A percentile compares a stretch with the other conserved stretches of the same genome.
Conservation (phyloP, 768 basidiomycete species). For the Hericium rajendrae region DNA sequence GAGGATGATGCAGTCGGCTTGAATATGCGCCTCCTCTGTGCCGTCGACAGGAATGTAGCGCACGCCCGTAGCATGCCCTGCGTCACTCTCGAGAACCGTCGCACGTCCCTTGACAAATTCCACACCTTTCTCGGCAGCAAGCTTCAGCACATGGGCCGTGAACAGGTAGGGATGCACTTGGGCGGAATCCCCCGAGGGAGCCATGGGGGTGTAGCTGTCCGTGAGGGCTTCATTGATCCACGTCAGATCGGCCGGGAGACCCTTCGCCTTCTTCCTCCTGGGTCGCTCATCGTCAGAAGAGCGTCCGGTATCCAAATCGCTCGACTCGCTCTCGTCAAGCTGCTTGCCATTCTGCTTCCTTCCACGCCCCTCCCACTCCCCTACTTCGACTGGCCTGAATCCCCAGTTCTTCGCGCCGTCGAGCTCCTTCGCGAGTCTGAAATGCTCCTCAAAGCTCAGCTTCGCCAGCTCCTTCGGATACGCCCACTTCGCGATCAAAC, state of each 20-base stretch:
- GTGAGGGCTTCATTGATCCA: conserved; percentile 42
- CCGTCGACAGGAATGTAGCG: conserved; percentile 23
- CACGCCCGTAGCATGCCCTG: conserved; percentile 39
- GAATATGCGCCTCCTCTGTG: conserved; percentile 24
- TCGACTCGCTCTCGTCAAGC: conserved; percentile 31
- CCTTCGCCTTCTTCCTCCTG: conserved; percentile 6
- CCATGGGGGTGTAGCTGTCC: conserved; percentile 52
- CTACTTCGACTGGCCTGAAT: conserved; percentile 67
- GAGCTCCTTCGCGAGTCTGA: conserved; percentile 58
- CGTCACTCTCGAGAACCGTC: conserved; percentile 33
- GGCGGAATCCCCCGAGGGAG: conserved; percentile 46
- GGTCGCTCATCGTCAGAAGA: neutral
- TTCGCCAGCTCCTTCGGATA: conserved; percentile 60
- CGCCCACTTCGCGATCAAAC: conserved; percentile 81
- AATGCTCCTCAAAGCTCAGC: conserved; percentile 69
- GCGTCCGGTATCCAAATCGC: conserved; percentile 45
- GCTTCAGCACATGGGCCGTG: conserved; percentile 59
- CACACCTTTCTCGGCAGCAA: conserved; percentile 48
- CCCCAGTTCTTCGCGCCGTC: conserved; percentile 72
- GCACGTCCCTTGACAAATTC: conserved; percentile 37
- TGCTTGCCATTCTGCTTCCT: conserved; percentile 19
- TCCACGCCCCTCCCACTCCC: conserved; percentile 62
- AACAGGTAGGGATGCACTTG: conserved; percentile 74
- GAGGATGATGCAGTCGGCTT: conserved; percentile 63
- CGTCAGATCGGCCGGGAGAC: conserved; percentile 24